Conservation (phyloP, 1,139 yeast genomes). For the Blastobotrys illinoisensis region DNA sequence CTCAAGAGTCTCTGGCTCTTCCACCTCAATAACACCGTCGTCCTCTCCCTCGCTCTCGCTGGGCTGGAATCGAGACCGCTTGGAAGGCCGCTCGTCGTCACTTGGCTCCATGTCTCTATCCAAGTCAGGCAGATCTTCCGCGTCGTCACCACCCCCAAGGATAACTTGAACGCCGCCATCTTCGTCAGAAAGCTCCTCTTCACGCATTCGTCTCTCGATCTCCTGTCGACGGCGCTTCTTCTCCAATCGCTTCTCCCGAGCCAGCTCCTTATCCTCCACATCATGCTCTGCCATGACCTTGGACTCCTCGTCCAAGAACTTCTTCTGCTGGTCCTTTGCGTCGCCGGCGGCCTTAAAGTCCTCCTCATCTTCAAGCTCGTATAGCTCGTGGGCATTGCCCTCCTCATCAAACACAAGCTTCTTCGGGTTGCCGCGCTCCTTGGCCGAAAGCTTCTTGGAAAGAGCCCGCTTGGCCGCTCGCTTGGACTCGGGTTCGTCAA, state of each 20-base stretch:
- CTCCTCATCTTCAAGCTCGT: slow-evolving; percentile 86
- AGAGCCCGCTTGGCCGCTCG: slow-evolving; percentile 84
- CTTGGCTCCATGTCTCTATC: slow-evolving; percentile 16
- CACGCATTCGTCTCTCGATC: slow-evolving; percentile 43
- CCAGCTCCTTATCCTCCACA: slow-evolving; percentile 70
- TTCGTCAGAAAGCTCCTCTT: slow-evolving; percentile 31
- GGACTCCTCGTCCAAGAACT: slow-evolving; percentile 62
- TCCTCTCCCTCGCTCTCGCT: slow-evolving; percentile 24
- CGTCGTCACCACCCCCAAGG: slow-evolving; percentile 27
- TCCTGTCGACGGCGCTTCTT: slow-evolving; percentile 89
- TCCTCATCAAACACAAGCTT: slow-evolving; percentile 90
- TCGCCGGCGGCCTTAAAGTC: slow-evolving; percentile 77
- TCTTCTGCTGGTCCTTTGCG: slow-evolving; percentile 60
- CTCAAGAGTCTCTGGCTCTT: slow-evolving; percentile 84
- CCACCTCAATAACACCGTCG: slow-evolving; percentile 58
- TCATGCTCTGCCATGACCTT: slow-evolving; percentile 68
- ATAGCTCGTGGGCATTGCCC: slow-evolving; percentile 82
- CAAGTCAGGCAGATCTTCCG: slow-evolving; percentile 15
- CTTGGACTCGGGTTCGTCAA: slow-evolving; percentile 62
- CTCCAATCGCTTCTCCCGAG: slow-evolving; percentile 76
- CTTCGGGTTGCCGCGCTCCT: slow-evolving; percentile 58
- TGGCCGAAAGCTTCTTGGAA: slow-evolving; percentile 68
- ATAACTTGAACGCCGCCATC: slow-evolving; percentile 39
- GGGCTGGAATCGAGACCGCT: slow-evolving; percentile 4
- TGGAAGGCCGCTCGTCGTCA: slow-evolving; percentile 12